phyloP scores from a whole-genome alignment of 306 rosid genomes.

The Abrus precatorius region DNA sequence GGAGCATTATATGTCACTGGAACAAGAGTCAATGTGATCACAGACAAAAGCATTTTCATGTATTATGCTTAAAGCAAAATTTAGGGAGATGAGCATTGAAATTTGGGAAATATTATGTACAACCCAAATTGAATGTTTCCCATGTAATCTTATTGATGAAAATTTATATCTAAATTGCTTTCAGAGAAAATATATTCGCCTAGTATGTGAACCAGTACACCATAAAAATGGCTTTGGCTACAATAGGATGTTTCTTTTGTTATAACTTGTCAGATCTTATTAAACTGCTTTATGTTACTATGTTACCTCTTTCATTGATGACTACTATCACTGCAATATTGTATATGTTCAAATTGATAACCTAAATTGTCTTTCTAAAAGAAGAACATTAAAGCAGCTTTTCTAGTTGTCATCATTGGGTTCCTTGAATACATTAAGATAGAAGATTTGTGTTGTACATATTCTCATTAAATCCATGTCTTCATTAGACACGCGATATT shows the following conservation, averaged over 20 bases:
- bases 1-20: conserved; percentile 22
- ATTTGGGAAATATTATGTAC: background rate
- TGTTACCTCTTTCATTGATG: conserved; percentile 13
- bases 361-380: background rate
- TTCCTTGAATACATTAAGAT: conserved; percentile 10
- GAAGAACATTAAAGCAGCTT: background rate
- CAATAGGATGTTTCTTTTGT: conserved; percentile 13
- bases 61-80: conserved; percentile 18
- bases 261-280: background rate
- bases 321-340: background rate
- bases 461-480: background rate
- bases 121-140: background rate
- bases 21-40: background rate
- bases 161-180: background rate
- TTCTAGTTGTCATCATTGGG: conserved; percentile 17
- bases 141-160: background rate
- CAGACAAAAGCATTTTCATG: background rate
- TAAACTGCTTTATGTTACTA: conserved; percentile 1
- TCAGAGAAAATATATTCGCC: conserved; percentile 12
- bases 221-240: conserved; percentile 6
- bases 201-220: background rate
- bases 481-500: conserved; percentile 22
- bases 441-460: background rate
- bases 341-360: conserved; percentile 3
- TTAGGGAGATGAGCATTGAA: background rate